Evolutionary conservation across 768 basidiomycete genomes (phyloP).

Genomic region (Vararia minispora): DNA sequence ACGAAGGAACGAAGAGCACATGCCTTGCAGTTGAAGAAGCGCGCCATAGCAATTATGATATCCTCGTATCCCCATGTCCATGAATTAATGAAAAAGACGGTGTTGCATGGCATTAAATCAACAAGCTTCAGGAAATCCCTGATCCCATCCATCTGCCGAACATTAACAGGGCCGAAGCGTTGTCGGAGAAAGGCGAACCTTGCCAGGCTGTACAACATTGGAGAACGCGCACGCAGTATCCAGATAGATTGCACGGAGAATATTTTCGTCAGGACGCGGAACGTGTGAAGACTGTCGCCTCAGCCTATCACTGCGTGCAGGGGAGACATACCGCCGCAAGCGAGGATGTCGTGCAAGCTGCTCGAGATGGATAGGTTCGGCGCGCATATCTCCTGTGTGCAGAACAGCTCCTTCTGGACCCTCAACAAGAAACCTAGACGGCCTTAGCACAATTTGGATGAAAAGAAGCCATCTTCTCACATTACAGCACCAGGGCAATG

Average conservation of each 20-base stretch:
- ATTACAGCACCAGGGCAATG: constrained; percentile 94
- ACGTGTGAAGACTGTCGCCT: too few species aligned
- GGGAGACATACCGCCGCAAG: constrained; percentile 18
- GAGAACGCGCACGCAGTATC: constrained; percentile 68
- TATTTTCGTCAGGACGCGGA: constrained; percentile 19
- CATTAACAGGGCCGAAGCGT: background rate
- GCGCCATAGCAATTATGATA: constrained; percentile 64
- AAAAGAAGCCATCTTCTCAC: constrained; percentile 29
- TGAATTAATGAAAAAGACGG: constrained; percentile 77
- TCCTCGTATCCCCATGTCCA: constrained; percentile 99
- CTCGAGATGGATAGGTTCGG: constrained; percentile 73
- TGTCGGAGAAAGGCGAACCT: background rate
- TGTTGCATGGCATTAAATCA: constrained; percentile 46
- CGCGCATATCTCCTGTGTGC: constrained; percentile 90
- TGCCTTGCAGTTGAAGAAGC: constrained; percentile 55
- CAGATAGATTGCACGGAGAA: constrained; percentile 67
- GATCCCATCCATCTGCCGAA: constrained; percentile 49
- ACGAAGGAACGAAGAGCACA: background rate
- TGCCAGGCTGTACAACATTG: constrained; percentile 4
- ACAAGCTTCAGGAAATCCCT: constrained; percentile 61
- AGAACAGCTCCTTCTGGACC: constrained; percentile 60
- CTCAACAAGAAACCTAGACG: constrained; percentile 74
- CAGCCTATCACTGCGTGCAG: too few species aligned
- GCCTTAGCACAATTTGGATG: background rate
- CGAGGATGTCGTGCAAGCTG: constrained; percentile 54